Base-by-base conservation (phyloP, 257 asterid species). In the Solanum tacnaense region DNA sequence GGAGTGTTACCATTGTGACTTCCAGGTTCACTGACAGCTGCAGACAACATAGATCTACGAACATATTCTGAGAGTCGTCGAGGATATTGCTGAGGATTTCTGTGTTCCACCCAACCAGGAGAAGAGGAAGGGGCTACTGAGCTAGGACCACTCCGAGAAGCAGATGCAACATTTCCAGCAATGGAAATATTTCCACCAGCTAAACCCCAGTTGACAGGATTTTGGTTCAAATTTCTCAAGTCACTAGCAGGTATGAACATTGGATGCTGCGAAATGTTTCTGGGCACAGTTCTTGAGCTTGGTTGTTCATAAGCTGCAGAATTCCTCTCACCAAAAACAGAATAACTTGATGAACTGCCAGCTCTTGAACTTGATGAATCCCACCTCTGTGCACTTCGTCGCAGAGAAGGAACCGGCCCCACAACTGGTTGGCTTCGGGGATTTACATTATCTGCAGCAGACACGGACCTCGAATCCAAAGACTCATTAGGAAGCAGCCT, bases 191-290 rank as follows among this genome's bases (percentile, higher is more conserved):
- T 91, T 70, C 92, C 96, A 56, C 92, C 90, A 39, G 90, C 75
- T 86, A 91, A 89, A 88, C 90, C 84, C 98, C 95, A 94, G 88
- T 90, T 92, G 20, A 91, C 78, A 56, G 94, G 92, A 70, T 89
- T 92, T 85, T 93, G 96, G 38, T 92, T 89, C 27, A 93, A 87
- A 89, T 89, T 92, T 89, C 95, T 91, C 44, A 89, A 88, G 52
- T 92, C 98, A 85, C 84, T 71, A 31, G 94, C 83, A 3, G 96
- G 95, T 75, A 93, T 84, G 89, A 95, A 93, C 88, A 96, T 87
- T 32, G 99, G 98, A 90, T 92, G 96, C 78, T 96, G 97, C 16
- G 95, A 92, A 62, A 96, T 91, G 94, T 92, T 94, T 89, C 98
- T 92, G 2, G 95, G 94, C 82, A 90, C 89, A 83, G 89, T 91